A percentile compares a stretch with the other conserved stretches of the same genome.
Conservation (phyloP, 1,139 yeast species). For the Candida sp. region DNA sequence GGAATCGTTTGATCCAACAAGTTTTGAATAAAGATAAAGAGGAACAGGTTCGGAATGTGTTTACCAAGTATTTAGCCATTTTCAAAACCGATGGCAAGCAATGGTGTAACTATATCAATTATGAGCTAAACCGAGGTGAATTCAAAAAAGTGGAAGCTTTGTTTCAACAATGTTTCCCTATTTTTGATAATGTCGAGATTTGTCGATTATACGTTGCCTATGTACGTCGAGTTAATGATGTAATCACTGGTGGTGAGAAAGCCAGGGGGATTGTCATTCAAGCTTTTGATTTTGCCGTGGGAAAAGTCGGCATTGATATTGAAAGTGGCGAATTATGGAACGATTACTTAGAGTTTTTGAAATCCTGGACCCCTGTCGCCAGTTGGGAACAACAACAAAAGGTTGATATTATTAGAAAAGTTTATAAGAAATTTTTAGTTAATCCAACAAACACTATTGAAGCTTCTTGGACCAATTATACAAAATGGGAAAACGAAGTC, state of each 20-base stretch:
- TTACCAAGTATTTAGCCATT: constrained; percentile 56
- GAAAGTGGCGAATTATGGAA: constrained; percentile 74
- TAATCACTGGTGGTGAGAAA: constrained; percentile 80
- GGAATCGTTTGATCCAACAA: constrained; percentile 56
- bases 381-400: constrained; percentile 89
- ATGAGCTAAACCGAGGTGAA: constrained; percentile 68
- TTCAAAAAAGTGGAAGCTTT: constrained; percentile 62
- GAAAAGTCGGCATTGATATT: constrained; percentile 75
- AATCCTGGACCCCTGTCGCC: constrained; percentile 73
- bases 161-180: constrained; percentile 59
- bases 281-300: constrained; percentile 83
- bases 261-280: constrained; percentile 74
- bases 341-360: constrained; percentile 78
- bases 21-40: constrained; percentile 57
- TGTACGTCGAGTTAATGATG: constrained; percentile 75
- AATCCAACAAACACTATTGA: constrained; percentile 78
- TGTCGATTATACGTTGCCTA: constrained; percentile 77
- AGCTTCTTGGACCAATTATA: constrained; percentile 75
- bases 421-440: constrained; percentile 65
- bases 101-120: constrained; percentile 74
- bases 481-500: constrained; percentile 77
- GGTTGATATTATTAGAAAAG: constrained; percentile 70
- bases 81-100: constrained; percentile 66
- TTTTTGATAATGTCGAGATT: constrained; percentile 58
- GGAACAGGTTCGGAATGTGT: constrained; percentile 58